phyloP scores from a whole-genome alignment of 768 basidiomycete species.

The Suillus bovinus region DNA sequence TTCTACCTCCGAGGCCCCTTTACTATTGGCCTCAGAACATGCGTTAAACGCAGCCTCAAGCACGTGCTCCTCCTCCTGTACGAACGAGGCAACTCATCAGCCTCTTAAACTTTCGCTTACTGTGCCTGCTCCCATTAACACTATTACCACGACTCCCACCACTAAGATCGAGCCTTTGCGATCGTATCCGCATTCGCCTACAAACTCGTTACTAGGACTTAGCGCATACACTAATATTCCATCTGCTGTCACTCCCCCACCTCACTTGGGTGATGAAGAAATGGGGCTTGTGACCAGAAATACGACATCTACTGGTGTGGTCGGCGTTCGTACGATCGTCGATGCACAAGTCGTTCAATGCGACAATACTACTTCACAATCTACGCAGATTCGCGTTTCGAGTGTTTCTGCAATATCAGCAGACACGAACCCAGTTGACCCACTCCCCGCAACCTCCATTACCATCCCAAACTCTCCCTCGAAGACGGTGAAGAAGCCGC shows the following conservation, averaged over 20 bases:
- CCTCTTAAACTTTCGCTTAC: not conserved
- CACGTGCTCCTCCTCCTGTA: not conserved
- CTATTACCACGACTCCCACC: constrained; percentile 2
- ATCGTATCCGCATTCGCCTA: not conserved
- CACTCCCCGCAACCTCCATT: not conserved
- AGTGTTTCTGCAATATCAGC: not conserved
- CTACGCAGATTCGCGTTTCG: not conserved
- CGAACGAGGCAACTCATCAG: constrained; percentile 3
- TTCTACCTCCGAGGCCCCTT: not conserved
- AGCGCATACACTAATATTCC: constrained; percentile 3
- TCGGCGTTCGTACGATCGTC: not conserved
- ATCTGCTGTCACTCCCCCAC: not conserved
- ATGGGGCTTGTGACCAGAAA: not conserved
- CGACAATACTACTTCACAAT: not conserved
- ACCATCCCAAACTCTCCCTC: not conserved
- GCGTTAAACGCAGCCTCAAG: not conserved
- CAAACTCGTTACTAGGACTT: not conserved
- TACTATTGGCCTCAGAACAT: not conserved
- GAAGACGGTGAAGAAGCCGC: constrained; percentile 16
- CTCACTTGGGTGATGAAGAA: not conserved
- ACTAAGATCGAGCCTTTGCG: not conserved
- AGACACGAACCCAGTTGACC: not conserved
- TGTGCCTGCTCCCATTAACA: not conserved
- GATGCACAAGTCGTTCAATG: not conserved
- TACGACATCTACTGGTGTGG: not conserved